Evolutionary conservation across 2,329 filamentous ascomycete species (phyloP), one percentile per base, ranked within the genome.

Genomic region (Beauveria bassiana): DNA sequence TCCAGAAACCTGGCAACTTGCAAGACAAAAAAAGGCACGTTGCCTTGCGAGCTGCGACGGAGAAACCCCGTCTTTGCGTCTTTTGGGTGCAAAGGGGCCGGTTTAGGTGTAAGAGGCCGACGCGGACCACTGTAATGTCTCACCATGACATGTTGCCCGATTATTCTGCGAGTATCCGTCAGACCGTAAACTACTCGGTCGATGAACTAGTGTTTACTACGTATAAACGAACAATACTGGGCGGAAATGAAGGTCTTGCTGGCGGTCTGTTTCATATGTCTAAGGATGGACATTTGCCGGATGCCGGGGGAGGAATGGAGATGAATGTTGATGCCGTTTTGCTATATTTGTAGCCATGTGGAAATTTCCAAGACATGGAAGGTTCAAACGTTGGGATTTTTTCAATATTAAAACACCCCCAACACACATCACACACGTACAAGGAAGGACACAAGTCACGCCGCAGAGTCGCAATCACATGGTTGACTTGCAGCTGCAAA

Each of bases 41-140:
- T 34, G 31, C 31, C 31, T 34, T 34, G 31, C 10, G 31, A 34
- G 31, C 12, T 34, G 31, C 31, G 24, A 40, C 51, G 34, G 51
- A 53, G 34, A 38, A 53, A 53, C 51, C 51, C 51, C 18, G 9
- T 20, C 20, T 26, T 16, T 47, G 49, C 7, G 8, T 31, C 28
- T 10, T 43, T 45, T 45, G 42, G 42, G 26, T 46, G 22, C 22
- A 20, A 43, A 43, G 40, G 40, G 34, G 31, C 55, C 55, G 55
- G 42, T 58, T 58, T 58, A 26, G 55, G 55, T 58, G 55, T n/a
- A 47, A 49, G 55, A 40, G 43, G 10, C 55, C 55, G 55, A 46
- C 43, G 31, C 49, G 53, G 31, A 47, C 55, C 55, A 58, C 55
- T 24, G 43, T 49, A 58, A 58, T 58, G 55, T 58, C 55, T 58